Percentiles rank a stretch among this genome's conserved stretches.
phyloP scores from a whole-genome alignment of 2,329 filamentous ascomycete species.

The Fusarium continuum region DNA sequence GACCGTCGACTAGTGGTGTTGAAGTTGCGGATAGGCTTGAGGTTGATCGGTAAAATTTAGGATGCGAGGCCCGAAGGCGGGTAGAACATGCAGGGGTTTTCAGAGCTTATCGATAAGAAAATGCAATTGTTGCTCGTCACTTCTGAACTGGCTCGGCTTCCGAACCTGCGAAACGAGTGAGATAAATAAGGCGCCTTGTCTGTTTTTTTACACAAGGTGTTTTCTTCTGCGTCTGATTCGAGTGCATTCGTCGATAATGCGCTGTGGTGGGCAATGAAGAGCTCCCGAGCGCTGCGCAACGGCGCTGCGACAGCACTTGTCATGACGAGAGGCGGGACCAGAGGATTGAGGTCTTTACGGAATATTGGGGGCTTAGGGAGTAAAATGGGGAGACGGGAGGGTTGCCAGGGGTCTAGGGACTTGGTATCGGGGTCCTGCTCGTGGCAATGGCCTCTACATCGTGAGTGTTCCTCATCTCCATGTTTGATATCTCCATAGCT shows the following conservation, averaged over 20 bases:
- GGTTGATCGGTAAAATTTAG: slow-evolving; percentile 44
- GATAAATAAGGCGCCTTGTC: slow-evolving; percentile 2
- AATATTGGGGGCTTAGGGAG: not conserved
- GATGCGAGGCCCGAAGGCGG: slow-evolving; percentile 32
- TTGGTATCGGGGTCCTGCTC: not conserved
- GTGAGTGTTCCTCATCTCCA: slow-evolving; percentile 16
- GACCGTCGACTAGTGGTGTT: slow-evolving; percentile 16
- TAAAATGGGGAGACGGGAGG: not conserved
- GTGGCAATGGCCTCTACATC: slow-evolving; percentile 2
- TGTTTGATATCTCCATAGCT: not conserved
- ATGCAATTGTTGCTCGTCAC: slow-evolving; percentile 22
- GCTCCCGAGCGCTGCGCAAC: slow-evolving; percentile 37
- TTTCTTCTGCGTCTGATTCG: not conserved
- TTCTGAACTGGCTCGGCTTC: slow-evolving; percentile 22
- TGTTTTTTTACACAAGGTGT: not conserved
- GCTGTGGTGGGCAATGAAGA: slow-evolving; percentile 37
- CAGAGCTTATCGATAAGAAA: slow-evolving; percentile 44
- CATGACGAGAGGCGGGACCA: slow-evolving; percentile 22
- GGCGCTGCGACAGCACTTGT: slow-evolving; percentile 28
- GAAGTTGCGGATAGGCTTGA: slow-evolving; percentile 22
- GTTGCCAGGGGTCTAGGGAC: not conserved
- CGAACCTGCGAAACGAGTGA: slow-evolving; percentile 3
- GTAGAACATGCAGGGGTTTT: slow-evolving; percentile 18
- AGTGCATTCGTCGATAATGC: slow-evolving; percentile 23
- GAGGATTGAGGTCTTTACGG: slow-evolving; percentile 31